phyloP scores from a whole-genome alignment of 805 yeast species.

The Starmerella kuoi region DNA sequence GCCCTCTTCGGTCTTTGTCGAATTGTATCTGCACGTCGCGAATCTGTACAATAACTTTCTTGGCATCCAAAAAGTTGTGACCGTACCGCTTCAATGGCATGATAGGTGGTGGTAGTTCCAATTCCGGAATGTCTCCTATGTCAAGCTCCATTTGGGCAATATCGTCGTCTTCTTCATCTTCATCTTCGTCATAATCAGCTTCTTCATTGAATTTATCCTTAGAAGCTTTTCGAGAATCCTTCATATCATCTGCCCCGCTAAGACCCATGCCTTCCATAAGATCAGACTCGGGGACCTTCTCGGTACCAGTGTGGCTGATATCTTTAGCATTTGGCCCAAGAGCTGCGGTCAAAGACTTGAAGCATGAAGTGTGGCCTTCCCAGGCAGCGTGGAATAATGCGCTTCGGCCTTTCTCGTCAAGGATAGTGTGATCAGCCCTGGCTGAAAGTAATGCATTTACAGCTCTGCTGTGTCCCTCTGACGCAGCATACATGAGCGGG shows the following conservation, averaged over 20 bases:
- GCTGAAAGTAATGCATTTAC: constrained; percentile 56
- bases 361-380: constrained; percentile 81
- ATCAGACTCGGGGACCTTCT: constrained; percentile 6
- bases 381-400: constrained; percentile 85
- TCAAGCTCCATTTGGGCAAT: constrained; percentile 10
- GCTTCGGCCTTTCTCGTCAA: constrained; percentile 68
- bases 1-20: constrained; percentile 30
- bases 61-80: constrained; percentile 77
- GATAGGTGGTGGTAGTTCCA: constrained; percentile 90
- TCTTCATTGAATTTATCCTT: background rate
- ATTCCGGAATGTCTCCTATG: constrained; percentile 58
- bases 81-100: constrained; percentile 90
- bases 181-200: background rate
- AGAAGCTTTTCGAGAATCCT: background rate
- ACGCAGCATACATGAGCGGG: constrained; percentile 80
- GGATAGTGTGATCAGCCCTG: constrained; percentile 56
- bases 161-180: constrained; percentile 21
- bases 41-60: constrained; percentile 72
- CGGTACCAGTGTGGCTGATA: constrained; percentile 12
- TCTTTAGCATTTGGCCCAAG: constrained; percentile 17
- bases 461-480: constrained; percentile 64
- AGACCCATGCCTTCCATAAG: constrained; percentile 3
- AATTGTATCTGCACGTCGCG: constrained; percentile 36
- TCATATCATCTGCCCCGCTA: background rate
- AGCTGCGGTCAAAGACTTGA: constrained; percentile 48